Evolutionary conservation across 306 rosid genomes (phyloP).

Genomic region (Acacia crassicarpa): DNA sequence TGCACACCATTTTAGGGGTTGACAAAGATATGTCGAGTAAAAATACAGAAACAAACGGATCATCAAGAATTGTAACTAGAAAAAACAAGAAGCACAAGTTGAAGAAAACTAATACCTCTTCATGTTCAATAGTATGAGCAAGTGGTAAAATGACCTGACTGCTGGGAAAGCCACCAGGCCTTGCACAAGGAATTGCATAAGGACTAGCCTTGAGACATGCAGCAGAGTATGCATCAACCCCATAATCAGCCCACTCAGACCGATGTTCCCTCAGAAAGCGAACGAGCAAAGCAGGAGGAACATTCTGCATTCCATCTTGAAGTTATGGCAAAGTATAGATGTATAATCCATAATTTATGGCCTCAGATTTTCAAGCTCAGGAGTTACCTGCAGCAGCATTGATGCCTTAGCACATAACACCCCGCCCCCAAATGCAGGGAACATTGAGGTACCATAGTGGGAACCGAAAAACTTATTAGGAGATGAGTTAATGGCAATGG

Average conservation of each 20-base stretch:
- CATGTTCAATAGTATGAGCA: slow-evolving; percentile 88
- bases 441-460: slow-evolving; percentile 59
- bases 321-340: neutral
- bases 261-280: slow-evolving; percentile 98
- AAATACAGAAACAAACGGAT: neutral
- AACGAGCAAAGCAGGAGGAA: slow-evolving; percentile 96
- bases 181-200: slow-evolving; percentile 81
- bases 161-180: slow-evolving; percentile 87
- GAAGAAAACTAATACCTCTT: slow-evolving; percentile 59
- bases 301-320: slow-evolving; percentile 53
- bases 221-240: slow-evolving; percentile 94
- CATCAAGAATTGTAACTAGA: neutral
- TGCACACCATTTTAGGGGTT: slow-evolving; percentile 26
- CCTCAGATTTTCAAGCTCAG: neutral
- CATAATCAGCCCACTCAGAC: slow-evolving; percentile 97
- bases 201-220: slow-evolving; percentile 85
- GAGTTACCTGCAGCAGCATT: slow-evolving; percentile 85
- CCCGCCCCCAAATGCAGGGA: slow-evolving; percentile 82
- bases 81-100: neutral
- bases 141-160: slow-evolving; percentile 91
- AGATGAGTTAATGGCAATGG: slow-evolving; percentile 74
- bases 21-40: neutral
- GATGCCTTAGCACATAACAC: slow-evolving; percentile 97
- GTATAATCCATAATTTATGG: neutral
- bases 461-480: slow-evolving; percentile 71